Base-by-base conservation (phyloP, 1,139 yeast species). In the Protomyces macrosporus region DNA sequence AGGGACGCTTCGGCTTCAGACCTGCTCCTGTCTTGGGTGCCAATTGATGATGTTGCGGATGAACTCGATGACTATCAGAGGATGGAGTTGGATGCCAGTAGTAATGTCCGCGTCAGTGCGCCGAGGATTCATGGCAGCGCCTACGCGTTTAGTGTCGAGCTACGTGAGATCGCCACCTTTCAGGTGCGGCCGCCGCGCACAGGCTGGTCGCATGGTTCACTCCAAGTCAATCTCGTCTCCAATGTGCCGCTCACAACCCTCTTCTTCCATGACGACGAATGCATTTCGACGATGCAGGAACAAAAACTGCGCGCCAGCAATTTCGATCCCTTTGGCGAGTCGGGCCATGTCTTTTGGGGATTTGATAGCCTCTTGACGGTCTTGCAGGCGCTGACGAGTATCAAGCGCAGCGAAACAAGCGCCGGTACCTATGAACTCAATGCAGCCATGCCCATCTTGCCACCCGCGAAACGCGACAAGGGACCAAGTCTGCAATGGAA, bases 181-280 rank as follows among this genome's bases (percentile, higher is more conserved):
- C 96, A 91, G 73, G 82, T 87, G 9, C 81, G 97, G 65, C 86
- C 85, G 4, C 97, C 98, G 1, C 84, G 90, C 1, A 77, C 81
- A 32, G 95, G 97, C 0, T 87, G 89, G 85, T 93, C 97, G 96
- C 83, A 83, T 76, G 99, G 99, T 0, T 88, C 96, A 0, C 77
- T 91, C 23, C 78, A 90, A 1, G 75, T 91, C 55, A 87, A 90
- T 74, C 81, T 89, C 4, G 70, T 75, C n/a, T 85, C 82, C 60
- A 88, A 86, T 57, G 67, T 53, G 36, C 87, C 88, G 50, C 82
- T 84, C 66, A 97, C 98, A 0, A 86, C 90, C 6, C 73, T 93
- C 53, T 93, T 90, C 74, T 91, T 95, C 77, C 98, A 93, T 74
- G 98, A 95, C 72, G 86, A 88, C 66, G 93, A 88, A 70, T 84